phyloP scores from a whole-genome alignment of 2,329 filamentous ascomycete species.

The Elsinoe necatrix region DNA sequence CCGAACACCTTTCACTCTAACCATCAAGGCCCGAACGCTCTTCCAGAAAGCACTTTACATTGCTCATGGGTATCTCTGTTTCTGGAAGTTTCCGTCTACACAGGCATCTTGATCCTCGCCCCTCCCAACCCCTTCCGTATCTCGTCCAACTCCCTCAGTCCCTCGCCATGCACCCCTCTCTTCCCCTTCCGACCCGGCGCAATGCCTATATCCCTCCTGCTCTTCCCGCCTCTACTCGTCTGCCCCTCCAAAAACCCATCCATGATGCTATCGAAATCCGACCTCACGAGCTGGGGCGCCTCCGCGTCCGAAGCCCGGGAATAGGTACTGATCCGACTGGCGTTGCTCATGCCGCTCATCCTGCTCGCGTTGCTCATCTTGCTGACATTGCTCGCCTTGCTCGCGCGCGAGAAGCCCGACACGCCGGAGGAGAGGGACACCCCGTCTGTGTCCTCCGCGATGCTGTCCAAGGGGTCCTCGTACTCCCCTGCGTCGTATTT shows the following conservation, averaged over 20 bases:
- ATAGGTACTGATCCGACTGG: slow-evolving; percentile 27
- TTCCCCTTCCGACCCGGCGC: slow-evolving; percentile 47
- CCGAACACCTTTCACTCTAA: background rate
- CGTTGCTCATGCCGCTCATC: slow-evolving; percentile 31
- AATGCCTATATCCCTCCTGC: slow-evolving; percentile 12
- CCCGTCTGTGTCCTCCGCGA: slow-evolving; percentile 37
- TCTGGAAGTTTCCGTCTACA: background rate
- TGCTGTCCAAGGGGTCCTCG: slow-evolving; percentile 25
- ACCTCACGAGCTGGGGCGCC: slow-evolving; percentile 49
- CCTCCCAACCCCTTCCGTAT: slow-evolving; percentile 72
- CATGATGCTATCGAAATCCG: slow-evolving; percentile 82
- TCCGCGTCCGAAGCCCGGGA: slow-evolving; percentile 29
- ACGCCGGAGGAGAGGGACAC: slow-evolving; percentile 40
- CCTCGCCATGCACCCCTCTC: slow-evolving; percentile 70
- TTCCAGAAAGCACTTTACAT: background rate
- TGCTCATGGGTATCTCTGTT: background rate
- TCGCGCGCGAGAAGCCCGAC: slow-evolving; percentile 41
- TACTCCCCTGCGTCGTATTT: slow-evolving; percentile 55
- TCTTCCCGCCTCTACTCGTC: slow-evolving; percentile 56
- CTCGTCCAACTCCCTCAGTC: slow-evolving; percentile 84
- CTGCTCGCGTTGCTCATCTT: slow-evolving; percentile 32
- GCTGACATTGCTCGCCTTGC: slow-evolving; percentile 32
- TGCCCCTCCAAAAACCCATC: slow-evolving; percentile 82
- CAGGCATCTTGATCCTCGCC: slow-evolving; percentile 47
- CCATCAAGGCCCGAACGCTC: background rate